phyloP scores from a whole-genome alignment of 2,329 filamentous ascomycete species.

The Botrytis pseudocinerea region DNA sequence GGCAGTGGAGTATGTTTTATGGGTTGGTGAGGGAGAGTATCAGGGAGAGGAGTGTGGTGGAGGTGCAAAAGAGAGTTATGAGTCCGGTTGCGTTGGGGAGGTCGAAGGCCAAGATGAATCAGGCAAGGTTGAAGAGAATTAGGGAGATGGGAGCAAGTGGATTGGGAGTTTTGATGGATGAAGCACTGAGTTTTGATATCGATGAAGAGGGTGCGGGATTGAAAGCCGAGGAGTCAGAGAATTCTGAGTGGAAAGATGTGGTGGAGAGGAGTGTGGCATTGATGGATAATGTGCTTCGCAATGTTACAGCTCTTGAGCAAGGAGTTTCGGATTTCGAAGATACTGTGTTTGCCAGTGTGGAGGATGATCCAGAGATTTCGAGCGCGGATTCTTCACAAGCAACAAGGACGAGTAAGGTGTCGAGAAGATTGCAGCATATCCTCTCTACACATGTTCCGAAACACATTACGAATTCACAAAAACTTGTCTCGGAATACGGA shows the following conservation, averaged over 20 bases:
- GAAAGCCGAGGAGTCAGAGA: constrained; percentile 46
- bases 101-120: constrained; percentile 73
- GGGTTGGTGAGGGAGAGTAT: constrained; percentile 75
- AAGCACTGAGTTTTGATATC: constrained; percentile 70
- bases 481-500: constrained; percentile 64
- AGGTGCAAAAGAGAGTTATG: constrained; percentile 70
- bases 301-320: constrained; percentile 64
- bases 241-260: constrained; percentile 66
- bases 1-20: constrained; percentile 73
- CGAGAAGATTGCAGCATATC: constrained; percentile 66
- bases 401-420: constrained; percentile 56
- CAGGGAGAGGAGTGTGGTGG: constrained; percentile 67
- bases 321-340: constrained; percentile 66
- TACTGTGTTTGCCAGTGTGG: constrained; percentile 62
- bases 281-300: constrained; percentile 81
- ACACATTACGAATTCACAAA: constrained; percentile 59
- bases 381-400: constrained; percentile 44
- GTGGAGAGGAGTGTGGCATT: constrained; percentile 79
- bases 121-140: constrained; percentile 67
- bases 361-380: constrained; percentile 60
- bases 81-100: constrained; percentile 77
- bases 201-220: constrained; percentile 56
- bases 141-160: constrained; percentile 82
- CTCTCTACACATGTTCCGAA: constrained; percentile 67
- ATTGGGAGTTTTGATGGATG: constrained; percentile 82